Conservation (phyloP, 345 rosid species). For the Corymbia maculata region DNA sequence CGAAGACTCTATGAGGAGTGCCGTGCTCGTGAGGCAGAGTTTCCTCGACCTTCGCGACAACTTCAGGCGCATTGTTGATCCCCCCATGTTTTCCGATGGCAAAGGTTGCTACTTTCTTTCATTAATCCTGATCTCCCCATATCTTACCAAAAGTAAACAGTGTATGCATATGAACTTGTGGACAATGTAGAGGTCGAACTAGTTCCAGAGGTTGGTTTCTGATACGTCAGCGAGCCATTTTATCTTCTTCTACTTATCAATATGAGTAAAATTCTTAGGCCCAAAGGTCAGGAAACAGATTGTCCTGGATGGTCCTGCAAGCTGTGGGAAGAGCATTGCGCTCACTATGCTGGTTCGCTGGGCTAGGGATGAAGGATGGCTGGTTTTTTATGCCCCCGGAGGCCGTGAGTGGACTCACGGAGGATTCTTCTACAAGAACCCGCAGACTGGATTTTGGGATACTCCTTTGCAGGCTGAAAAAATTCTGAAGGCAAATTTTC, state of each 20-base stretch:
- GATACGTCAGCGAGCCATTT: not conserved
- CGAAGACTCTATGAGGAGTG: slow-evolving; percentile 65
- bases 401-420: slow-evolving; percentile 94
- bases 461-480: slow-evolving; percentile 85
- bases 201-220: not conserved
- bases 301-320: slow-evolving; percentile 87
- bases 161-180: not conserved
- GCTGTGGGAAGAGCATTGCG: slow-evolving; percentile 88
- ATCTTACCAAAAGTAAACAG: not conserved
- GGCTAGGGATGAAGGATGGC: slow-evolving; percentile 98
- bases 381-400: slow-evolving; percentile 80
- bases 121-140: not conserved
- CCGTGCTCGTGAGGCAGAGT: slow-evolving; percentile 68
- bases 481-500: slow-evolving; percentile 62
- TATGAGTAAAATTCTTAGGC: slow-evolving; percentile 17
- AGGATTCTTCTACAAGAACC: slow-evolving; percentile 77
- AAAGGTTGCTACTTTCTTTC: slow-evolving; percentile 30
- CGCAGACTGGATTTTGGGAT: slow-evolving; percentile 81
- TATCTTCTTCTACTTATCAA: not conserved
- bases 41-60: slow-evolving; percentile 88
- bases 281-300: slow-evolving; percentile 64
- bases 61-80: slow-evolving; percentile 82
- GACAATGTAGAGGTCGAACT: not conserved
- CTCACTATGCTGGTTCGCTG: slow-evolving; percentile 95
- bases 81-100: slow-evolving; percentile 38